A percentile compares a stretch with the other conserved stretches of the same genome.
Evolutionary conservation across 2,329 filamentous ascomycete genomes (phyloP).

Genomic region (Fusarium chaquense): DNA sequence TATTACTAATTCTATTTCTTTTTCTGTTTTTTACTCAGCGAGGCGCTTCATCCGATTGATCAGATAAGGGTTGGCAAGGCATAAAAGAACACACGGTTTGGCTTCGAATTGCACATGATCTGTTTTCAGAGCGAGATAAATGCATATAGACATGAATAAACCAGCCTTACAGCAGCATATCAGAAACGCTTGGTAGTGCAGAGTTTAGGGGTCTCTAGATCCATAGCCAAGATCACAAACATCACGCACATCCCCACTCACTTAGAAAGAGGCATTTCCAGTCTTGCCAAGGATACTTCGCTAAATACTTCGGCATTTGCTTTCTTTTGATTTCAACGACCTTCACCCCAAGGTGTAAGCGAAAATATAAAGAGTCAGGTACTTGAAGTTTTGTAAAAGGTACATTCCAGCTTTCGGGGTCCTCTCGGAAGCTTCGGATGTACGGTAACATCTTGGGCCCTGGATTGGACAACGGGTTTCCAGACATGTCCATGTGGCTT

Average conservation of each 20-base stretch:
- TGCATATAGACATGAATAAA: conserved; percentile 27
- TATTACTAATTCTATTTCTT: conserved; percentile 6
- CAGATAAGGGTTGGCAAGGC: conserved; percentile 16
- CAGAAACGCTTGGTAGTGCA: conserved; percentile 17
- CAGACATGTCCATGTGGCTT: conserved; percentile 19
- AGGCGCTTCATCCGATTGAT: conserved; percentile 29
- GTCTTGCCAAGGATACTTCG: conserved; percentile 6
- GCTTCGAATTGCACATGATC: conserved; percentile 12
- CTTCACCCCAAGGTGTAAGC: conserved; percentile 26
- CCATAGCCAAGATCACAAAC: neutral
- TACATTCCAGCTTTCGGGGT: conserved; percentile 24
- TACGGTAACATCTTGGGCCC: neutral
- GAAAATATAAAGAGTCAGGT: conserved; percentile 19
- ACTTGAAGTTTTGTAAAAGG: conserved; percentile 23
- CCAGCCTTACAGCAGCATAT: neutral
- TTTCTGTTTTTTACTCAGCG: conserved; percentile 23
- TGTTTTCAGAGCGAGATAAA: conserved; percentile 5
- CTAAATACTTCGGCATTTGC: conserved; percentile 11
- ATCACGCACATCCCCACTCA: conserved; percentile 5
- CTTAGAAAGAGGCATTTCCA: conserved; percentile 22
- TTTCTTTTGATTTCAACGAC: neutral
- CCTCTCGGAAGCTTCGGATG: conserved; percentile 35
- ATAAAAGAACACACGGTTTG: neutral
- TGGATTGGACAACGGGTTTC: conserved; percentile 22
- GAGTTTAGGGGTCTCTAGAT: neutral